A percentile compares a stretch with the other conserved stretches of the same genome.
These are phyloP conservation scores for Alternaria longipes DNA, from an alignment of 2,329 filamentous ascomycete genomes.

Conservation along the genomic window DNA sequence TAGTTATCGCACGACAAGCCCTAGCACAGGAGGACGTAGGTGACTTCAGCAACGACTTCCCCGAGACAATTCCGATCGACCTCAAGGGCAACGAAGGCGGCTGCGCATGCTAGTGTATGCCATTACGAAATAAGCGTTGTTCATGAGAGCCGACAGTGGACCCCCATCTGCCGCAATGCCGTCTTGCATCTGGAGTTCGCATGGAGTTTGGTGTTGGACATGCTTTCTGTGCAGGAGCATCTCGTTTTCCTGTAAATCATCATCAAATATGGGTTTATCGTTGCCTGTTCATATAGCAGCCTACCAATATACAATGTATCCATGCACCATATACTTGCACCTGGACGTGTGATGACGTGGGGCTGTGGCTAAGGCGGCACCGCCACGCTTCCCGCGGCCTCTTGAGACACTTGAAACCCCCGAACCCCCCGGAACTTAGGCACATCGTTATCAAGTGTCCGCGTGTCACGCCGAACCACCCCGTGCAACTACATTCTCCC, in stretches of 20 bases:
- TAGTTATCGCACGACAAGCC: slow-evolving; percentile 95
- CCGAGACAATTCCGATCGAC: slow-evolving; percentile 97
- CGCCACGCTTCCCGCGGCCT: slow-evolving; percentile 9
- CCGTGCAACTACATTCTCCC: slow-evolving; percentile 11
- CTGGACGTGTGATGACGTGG: slow-evolving; percentile 22
- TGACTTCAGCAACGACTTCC: slow-evolving; percentile 97
- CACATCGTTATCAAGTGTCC: slow-evolving; percentile 6
- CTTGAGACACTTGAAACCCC: slow-evolving; percentile 21
- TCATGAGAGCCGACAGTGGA: slow-evolving; percentile 7
- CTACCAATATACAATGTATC: slow-evolving; percentile 22
- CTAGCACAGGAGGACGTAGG: slow-evolving; percentile 96
- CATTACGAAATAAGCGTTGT: slow-evolving; percentile 15
- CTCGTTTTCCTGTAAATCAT: slow-evolving; percentile 26
- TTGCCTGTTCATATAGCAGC: slow-evolving; percentile 21
- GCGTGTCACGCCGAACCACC: slow-evolving; percentile 21
- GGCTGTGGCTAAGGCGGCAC: slow-evolving; percentile 24
- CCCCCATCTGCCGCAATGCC: slow-evolving; percentile 11
- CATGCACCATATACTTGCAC: not conserved
- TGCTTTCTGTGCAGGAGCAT: slow-evolving; percentile 26
- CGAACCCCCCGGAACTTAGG: not conserved
- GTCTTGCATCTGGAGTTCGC: slow-evolving; percentile 31
- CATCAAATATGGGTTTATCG: slow-evolving; percentile 15
- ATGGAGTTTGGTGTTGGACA: slow-evolving; percentile 41
- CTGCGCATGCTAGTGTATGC: slow-evolving; percentile 76
- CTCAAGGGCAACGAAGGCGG: slow-evolving; percentile 93